Percentiles rank a stretch among this genome's conserved stretches.
Conservation (phyloP, 176 grass and related monocot genomes). For the Tillandsia leiboldiana region DNA sequence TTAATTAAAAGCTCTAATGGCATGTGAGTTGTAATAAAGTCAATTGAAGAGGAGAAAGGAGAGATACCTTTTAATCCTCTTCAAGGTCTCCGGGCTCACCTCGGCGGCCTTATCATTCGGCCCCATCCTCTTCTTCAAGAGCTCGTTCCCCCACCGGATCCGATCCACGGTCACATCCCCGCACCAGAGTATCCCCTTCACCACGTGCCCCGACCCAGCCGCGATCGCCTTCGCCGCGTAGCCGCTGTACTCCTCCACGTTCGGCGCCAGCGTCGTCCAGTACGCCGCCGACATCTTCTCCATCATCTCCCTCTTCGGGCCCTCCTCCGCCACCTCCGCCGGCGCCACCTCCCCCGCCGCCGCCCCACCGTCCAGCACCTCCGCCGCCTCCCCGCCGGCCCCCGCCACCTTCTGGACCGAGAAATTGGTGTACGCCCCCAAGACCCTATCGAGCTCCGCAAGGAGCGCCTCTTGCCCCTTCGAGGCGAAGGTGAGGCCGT, state of each 20-base stretch:
- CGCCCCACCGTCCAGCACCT: slow-evolving; percentile 8
- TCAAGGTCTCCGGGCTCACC: slow-evolving; percentile 57
- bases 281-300: slow-evolving; percentile 75
- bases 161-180: slow-evolving; percentile 69
- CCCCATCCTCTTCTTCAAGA: slow-evolving; percentile 45
- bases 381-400: not conserved
- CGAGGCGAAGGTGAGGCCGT: slow-evolving; percentile 53
- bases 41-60: not conserved
- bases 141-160: slow-evolving; percentile 42
- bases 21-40: no score
- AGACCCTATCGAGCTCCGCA: slow-evolving; percentile 23
- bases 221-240: slow-evolving; percentile 59
- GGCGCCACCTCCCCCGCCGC: slow-evolving; percentile 3
- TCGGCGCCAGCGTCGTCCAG: slow-evolving; percentile 90
- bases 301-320: slow-evolving; percentile 58
- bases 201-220: slow-evolving; percentile 53
- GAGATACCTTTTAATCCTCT: slow-evolving; percentile 84
- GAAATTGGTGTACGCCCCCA: slow-evolving; percentile 41
- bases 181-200: slow-evolving; percentile 87
- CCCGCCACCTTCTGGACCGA: slow-evolving; percentile 49
- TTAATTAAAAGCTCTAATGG: no score
- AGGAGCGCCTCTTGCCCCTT: slow-evolving; percentile 33
- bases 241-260: slow-evolving; percentile 90
- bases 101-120: slow-evolving; percentile 38
- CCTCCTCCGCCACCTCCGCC: slow-evolving; percentile 12